A percentile compares a stretch with the other conserved stretches of the same genome.
phyloP scores from a whole-genome alignment of 768 basidiomycete genomes.

The Amanita subjunquillea region DNA sequence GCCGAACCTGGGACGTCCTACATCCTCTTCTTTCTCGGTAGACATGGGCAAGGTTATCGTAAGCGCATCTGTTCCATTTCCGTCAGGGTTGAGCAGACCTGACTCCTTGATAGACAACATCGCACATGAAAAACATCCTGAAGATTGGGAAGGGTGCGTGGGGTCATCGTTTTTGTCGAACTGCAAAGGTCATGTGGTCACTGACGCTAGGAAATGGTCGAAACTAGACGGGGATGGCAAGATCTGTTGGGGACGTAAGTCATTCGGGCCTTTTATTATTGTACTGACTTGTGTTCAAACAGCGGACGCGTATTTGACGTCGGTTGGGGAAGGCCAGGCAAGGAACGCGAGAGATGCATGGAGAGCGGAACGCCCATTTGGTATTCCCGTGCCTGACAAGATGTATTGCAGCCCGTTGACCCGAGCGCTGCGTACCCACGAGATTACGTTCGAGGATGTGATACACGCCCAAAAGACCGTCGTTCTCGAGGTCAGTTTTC shows the following conservation, averaged over 20 bases:
- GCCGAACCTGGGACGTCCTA: constrained; percentile 30
- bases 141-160: constrained; percentile 53
- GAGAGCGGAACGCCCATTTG: constrained; percentile 31
- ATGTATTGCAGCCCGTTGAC: constrained; percentile 57
- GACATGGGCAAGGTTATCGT: constrained; percentile 74
- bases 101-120: constrained; percentile 45
- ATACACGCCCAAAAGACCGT: constrained; percentile 19
- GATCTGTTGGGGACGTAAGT: constrained; percentile 66
- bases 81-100: background rate
- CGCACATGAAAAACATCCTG: constrained; percentile 44
- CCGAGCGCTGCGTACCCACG: constrained; percentile 50
- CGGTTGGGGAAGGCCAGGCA: constrained; percentile 48
- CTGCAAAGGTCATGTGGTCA: background rate
- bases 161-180: background rate
- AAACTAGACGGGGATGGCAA: constrained; percentile 55
- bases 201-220: constrained; percentile 42
- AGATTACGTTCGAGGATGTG: constrained; percentile 38
- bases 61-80: constrained; percentile 15
- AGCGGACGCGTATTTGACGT: constrained; percentile 63
- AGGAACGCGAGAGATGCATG: constrained; percentile 31
- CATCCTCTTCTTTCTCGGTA: constrained; percentile 56
- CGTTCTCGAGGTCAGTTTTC: constrained; percentile 42
- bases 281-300: background rate
- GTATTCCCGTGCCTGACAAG: constrained; percentile 42
- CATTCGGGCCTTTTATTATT: background rate